These are phyloP conservation scores for Saccharomycopsis babjevae DNA, from an alignment of 805 yeast genomes.

Conservation along the genomic window DNA sequence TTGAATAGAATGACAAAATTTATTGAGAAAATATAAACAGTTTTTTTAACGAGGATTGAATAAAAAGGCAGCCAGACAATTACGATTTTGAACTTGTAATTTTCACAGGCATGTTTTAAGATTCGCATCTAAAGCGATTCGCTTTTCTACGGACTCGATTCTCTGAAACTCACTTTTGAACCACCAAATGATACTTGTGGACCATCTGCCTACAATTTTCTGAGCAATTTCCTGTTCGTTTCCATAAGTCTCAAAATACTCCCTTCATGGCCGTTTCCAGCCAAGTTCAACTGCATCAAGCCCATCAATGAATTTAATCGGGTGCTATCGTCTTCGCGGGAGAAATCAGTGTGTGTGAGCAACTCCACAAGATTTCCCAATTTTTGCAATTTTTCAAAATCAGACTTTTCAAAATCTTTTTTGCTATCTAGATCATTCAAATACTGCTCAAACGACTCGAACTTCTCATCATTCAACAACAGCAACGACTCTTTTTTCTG, in stretches of 20 bases:
- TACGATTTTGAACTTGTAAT: too few relatives aligned
- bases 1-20: too few relatives aligned
- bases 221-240: background rate
- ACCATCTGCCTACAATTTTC: background rate
- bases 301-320: background rate
- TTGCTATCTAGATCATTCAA: background rate
- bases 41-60: too few relatives aligned
- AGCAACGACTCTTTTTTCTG: background rate
- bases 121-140: too few relatives aligned
- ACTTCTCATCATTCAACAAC: background rate
- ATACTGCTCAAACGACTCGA: background rate
- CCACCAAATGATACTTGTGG: too few relatives aligned
- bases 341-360: background rate
- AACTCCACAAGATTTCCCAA: background rate
- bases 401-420: background rate
- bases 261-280: background rate
- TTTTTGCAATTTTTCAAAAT: background rate
- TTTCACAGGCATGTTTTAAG: too few relatives aligned
- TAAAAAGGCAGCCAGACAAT: too few relatives aligned
- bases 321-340: background rate
- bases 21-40: too few relatives aligned
- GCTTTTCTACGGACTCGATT: too few relatives aligned
- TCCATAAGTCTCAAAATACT: background rate
- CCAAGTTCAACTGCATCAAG: background rate
- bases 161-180: too few relatives aligned